Conservation (phyloP, 768 basidiomycete species). For the Lactarius hengduanensis region DNA sequence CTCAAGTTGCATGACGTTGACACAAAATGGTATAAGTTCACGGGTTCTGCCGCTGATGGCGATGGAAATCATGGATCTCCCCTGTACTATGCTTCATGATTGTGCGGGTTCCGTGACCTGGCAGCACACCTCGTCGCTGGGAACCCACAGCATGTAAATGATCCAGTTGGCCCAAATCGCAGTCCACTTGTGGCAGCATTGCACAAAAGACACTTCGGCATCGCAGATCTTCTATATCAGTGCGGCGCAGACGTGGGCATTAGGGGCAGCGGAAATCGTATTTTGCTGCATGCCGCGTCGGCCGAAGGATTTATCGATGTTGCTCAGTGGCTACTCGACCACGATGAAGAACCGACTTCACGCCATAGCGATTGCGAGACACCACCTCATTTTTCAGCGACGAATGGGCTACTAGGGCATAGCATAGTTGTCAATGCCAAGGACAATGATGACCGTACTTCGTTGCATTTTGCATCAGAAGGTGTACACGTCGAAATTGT, state of each 20-base stretch:
- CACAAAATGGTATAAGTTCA: not conserved
- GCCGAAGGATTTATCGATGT: not conserved
- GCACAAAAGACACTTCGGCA: not conserved
- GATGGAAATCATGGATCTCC: too few species aligned
- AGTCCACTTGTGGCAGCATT: not conserved
- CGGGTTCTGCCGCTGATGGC: too few species aligned
- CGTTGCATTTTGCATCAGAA: not conserved
- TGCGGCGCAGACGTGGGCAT: not conserved
- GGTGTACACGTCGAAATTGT: not conserved
- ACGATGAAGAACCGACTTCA: not conserved
- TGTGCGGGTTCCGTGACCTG: not conserved
- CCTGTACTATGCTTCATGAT: not conserved
- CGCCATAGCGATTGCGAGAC: not conserved
- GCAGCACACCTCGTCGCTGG: not conserved
- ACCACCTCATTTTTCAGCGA: not conserved
- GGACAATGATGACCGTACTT: not conserved
- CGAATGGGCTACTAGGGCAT: not conserved
- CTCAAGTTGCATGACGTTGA: not conserved
- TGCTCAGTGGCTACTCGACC: not conserved
- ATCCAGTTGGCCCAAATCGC: not conserved
- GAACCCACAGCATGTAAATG: not conserved
- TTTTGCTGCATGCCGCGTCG: not conserved
- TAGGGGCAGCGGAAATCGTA: not conserved
- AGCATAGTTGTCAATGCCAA: not conserved
- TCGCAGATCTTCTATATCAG: not conserved